Conservation (phyloP, 495 filamentous ascomycete species). For the Cercophora samala region DNA sequence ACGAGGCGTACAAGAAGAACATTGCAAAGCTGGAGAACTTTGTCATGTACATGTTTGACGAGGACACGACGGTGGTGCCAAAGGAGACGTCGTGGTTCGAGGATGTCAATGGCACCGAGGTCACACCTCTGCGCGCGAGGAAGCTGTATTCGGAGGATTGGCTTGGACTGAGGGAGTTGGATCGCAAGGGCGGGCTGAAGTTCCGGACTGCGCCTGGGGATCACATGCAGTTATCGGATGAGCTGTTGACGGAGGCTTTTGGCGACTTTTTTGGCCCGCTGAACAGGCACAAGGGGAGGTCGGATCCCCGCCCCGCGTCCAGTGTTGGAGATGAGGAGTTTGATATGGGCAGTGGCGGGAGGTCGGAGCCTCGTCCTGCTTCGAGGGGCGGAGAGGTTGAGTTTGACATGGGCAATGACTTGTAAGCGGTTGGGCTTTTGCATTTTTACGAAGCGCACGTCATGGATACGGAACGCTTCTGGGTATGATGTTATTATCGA, state of each 20-base stretch:
- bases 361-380: conserved; percentile 18
- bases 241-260: conserved; percentile 64
- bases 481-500: conserved; percentile 8
- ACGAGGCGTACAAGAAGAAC: conserved; percentile 67
- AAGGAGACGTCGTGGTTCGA: conserved; percentile 91
- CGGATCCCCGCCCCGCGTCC: conserved; percentile 11
- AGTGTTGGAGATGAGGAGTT: conserved; percentile 27
- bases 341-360: conserved; percentile 13
- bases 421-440: conserved; percentile 17
- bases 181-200: conserved; percentile 71
- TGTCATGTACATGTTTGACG: conserved; percentile 84
- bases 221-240: conserved; percentile 80
- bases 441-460: not conserved
- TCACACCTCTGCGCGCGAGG: conserved; percentile 66
- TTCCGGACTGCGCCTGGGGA: conserved; percentile 67
- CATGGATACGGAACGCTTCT: not conserved
- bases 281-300: conserved; percentile 27
- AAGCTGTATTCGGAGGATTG: conserved; percentile 87
- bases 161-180: conserved; percentile 80
- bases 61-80: conserved; percentile 82
- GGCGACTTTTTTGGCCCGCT: conserved; percentile 65
- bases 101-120: conserved; percentile 71
- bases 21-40: conserved; percentile 69
- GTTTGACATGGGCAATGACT: conserved; percentile 12
- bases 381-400: conserved; percentile 10